Evolutionary conservation across 805 yeast species (phyloP), one percentile per base, ranked within the genome.

Genomic region (Scheffersomyces ergatensis): DNA sequence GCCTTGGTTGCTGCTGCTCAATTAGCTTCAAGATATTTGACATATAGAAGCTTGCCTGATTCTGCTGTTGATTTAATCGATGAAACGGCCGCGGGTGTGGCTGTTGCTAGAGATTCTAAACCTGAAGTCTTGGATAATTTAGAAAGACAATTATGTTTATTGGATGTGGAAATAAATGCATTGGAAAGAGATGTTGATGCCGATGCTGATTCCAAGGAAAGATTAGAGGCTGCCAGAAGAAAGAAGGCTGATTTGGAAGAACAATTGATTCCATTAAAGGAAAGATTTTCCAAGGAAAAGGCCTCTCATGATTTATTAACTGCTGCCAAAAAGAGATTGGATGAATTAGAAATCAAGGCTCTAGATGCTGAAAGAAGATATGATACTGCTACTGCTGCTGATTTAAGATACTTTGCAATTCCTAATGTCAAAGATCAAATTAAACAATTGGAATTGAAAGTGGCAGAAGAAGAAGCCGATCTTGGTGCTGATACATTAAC

Each of bases 21-120:
- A 62, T 70, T 92, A 54, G 99, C 98, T 19, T 86, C 95, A 38
- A 78, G 99, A 51, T 92, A 92, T 58, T 76, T 92, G 52, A 95
- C 98, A 13, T 92, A 90, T 72, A 83, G 99, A 67, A 87, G 90
- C 62, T 74, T 93, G 51, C 99, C 99, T 8, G 99, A 92, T 62
- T 88, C 96, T 20, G 99, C 99, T 1, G 93, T 92, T 43, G 99
- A 92, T 65, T 73, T 92, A 53, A 89, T 92, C 49, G 99, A 92
- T 70, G 97, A 93, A 61, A 78, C 97, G 5, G 95, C 97, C 33
- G 98, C 98, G 78, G 54, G 95, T 42, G 98, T 93, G 33, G 98
- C 98, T 1, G 99, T 93, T 39, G 96, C 97, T 3, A 82, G 99
- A 67, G 99, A 93, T 62, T 92, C 98, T 3, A 89, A 88, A 62